These are phyloP conservation scores for Nakazawaea wyomingensis DNA, from an alignment of 805 yeast genomes.

Conservation along the genomic window DNA sequence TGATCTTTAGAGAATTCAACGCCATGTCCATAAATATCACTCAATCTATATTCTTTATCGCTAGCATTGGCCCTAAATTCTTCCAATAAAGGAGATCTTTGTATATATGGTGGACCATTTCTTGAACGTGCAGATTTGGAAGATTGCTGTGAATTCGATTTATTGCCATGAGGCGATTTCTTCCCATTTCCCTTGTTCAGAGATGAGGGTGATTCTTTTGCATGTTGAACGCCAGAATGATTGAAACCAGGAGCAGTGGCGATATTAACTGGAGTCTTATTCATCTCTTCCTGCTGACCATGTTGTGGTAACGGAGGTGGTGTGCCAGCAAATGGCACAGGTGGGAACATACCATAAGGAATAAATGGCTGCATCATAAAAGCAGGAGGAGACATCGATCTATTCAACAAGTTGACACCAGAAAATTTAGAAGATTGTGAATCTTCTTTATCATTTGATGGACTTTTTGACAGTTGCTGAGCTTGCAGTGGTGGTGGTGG, in stretches of 20 bases:
- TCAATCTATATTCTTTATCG: conserved; percentile 56
- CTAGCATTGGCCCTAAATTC: conserved; percentile 68
- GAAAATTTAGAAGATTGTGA: conserved; percentile 4
- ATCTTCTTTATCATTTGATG: not conserved
- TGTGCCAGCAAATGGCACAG: conserved; percentile 16
- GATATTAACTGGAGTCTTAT: not conserved
- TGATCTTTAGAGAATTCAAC: conserved; percentile 93
- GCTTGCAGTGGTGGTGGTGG: no score
- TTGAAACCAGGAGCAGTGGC: not conserved
- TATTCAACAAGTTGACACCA: conserved; percentile 11
- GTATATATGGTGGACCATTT: conserved; percentile 35
- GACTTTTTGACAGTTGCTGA: conserved; percentile 1
- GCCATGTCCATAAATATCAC: conserved; percentile 80
- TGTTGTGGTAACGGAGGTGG: conserved; percentile 17
- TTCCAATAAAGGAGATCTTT: conserved; percentile 76
- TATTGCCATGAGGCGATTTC: conserved; percentile 1
- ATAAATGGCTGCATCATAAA: conserved; percentile 47
- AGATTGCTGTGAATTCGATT: conserved; percentile 3
- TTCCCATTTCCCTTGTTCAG: conserved; percentile 2
- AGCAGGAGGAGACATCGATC: conserved; percentile 24
- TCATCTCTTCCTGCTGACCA: conserved; percentile 3
- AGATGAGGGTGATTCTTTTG: conserved; percentile 8
- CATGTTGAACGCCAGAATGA: no score
- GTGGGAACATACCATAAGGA: conserved; percentile 36
- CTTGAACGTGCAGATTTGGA: not conserved